Base-by-base conservation (phyloP, 352 stramenopile genomes). In the Globisporangium heterothallicum region DNA sequence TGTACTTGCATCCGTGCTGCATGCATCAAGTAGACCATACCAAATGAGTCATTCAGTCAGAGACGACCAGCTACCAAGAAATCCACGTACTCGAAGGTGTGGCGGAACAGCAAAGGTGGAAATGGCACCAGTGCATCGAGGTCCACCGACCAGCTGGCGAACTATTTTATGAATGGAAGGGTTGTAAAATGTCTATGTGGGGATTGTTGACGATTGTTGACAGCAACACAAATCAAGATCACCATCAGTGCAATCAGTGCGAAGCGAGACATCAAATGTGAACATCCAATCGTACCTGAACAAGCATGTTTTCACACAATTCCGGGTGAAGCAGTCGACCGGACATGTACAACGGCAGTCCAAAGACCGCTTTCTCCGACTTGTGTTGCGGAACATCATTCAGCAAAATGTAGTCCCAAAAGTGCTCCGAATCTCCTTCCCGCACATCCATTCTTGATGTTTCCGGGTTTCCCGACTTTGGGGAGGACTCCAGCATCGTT, bases 121-220 rank as follows among this genome's bases (percentile, higher is more conserved):
- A 55, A 92, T 84, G n/a, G 86, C 60, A 13, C 84, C 80, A 0
- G 84, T 92, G 61, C 80, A 88, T 9, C 76, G 75, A 44, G 77
- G 78, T 0, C 80, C 81, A 26, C 84, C 84, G 9, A 92, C 80
- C 1, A 94, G 53, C 46, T 94, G 84, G 0, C 78, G 78, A 41
- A 92, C 60, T 55, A 94, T 92, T 47, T 89, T 89, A 59, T 92
- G 77, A 49, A 94, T 94, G 12, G 78, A 89, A 21, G 80, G 80
- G 38, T 88, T 90, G 64, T 84, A 94, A 49, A 82, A 94, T 2
- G 84, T 82, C 72, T 93, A 58, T 0, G 24, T 21, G 4, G n/a
- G n/a, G n/a, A n/a, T n/a, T n/a, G n/a, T n/a, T n/a, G n/a, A n/a
- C n/a, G n/a, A 16, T n/a, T 24, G 47, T 4, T 6, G 49, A 58